Evolutionary conservation across 495 filamentous ascomycete genomes (phyloP).

Genomic region (Xanthoparmelia taractica): DNA sequence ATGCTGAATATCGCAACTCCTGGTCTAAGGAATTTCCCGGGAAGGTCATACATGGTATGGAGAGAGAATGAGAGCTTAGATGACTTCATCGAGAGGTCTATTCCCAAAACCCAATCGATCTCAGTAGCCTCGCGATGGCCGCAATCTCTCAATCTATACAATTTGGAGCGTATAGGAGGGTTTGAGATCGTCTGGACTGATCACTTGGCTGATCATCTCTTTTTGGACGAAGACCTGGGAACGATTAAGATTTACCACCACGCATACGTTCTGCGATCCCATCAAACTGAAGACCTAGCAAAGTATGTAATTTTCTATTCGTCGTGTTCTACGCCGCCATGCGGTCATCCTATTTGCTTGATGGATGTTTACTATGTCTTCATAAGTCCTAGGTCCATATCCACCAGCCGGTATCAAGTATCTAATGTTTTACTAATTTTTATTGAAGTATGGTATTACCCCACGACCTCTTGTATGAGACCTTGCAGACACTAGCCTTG

Average conservation of each 20-base stretch:
- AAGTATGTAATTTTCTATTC: not conserved
- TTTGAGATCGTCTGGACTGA: slow-evolving; percentile 36
- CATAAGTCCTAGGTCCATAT: not conserved
- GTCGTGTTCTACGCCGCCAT: not conserved
- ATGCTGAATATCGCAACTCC: slow-evolving; percentile 12
- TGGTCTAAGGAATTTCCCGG: not conserved
- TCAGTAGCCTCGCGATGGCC: not conserved
- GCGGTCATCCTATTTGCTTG: not conserved
- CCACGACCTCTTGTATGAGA: slow-evolving; percentile 35
- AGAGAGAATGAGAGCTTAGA: not conserved
- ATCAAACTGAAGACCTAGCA: not conserved
- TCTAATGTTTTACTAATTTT: not conserved
- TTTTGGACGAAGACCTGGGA: slow-evolving; percentile 32
- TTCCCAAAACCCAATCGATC: not conserved
- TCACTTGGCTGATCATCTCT: slow-evolving; percentile 41
- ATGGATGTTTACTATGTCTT: not conserved
- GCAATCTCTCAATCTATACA: slow-evolving; percentile 5
- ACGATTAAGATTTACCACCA: slow-evolving; percentile 39
- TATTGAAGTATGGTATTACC: slow-evolving; percentile 1
- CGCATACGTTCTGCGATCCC: slow-evolving; percentile 19
- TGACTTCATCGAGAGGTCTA: not conserved
- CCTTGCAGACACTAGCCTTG: slow-evolving; percentile 37
- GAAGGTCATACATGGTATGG: not conserved
- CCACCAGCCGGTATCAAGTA: not conserved
- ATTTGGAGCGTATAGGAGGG: slow-evolving; percentile 29